phyloP scores from a whole-genome alignment of 2,329 filamentous ascomycete genomes.

The Acrodontium crateriforme region DNA sequence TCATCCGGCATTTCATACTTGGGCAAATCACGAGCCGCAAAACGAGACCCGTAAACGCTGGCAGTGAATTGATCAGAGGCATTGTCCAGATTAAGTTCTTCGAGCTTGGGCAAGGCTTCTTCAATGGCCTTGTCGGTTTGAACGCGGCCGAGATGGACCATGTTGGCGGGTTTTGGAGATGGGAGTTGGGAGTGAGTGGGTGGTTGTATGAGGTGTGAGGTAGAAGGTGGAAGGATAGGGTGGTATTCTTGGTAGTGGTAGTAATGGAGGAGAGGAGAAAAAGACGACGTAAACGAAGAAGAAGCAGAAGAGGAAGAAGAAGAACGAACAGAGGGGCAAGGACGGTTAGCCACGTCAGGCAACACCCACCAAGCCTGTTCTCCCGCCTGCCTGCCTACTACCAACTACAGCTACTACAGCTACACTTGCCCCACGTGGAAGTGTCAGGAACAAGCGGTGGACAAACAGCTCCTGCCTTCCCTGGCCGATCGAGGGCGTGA shows the following conservation, averaged over 20 bases:
- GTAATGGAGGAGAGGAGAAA: neutral
- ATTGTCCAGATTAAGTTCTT: conserved; percentile 33
- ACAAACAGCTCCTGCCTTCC: no score
- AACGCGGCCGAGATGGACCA: conserved; percentile 23
- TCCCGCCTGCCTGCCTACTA: no score
- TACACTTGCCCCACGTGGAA: no score
- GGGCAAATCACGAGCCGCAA: conserved; percentile 68
- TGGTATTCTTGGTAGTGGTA: neutral
- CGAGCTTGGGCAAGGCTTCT: conserved; percentile 29
- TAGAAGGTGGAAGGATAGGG: no score
- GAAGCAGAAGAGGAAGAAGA: no score
- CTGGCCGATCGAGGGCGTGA: no score
- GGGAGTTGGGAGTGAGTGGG: neutral
- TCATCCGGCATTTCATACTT: conserved; percentile 72
- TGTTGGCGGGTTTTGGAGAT: conserved; percentile 16
- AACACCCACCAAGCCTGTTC: no score
- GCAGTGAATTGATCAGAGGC: conserved; percentile 46
- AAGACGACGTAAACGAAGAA: no score
- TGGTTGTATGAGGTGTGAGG: conserved; percentile 1
- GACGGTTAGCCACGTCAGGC: no score
- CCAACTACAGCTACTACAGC: no score
- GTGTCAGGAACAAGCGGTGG: no score
- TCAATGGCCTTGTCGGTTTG: conserved; percentile 18
- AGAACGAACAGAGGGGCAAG: no score
- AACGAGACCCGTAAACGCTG: conserved; percentile 78